A percentile compares a stretch with the other conserved stretches of the same genome.
Conservation (phyloP, 345 rosid species). For the Clausena lansium region DNA sequence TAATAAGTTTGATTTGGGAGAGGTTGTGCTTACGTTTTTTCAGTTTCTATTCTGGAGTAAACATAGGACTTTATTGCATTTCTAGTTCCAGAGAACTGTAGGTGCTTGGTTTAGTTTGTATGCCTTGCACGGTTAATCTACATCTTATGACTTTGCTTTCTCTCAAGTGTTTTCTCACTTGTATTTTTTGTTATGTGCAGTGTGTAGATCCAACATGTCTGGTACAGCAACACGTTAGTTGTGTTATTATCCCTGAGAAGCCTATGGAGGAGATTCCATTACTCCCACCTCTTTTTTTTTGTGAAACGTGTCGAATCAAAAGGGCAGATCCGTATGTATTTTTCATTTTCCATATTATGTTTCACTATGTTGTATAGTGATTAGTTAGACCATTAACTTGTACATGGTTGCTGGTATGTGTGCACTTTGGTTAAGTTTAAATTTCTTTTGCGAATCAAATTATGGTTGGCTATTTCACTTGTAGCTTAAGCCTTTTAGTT, state of each 20-base stretch:
- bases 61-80: neutral
- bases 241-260: constrained; percentile 34
- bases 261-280: constrained; percentile 21
- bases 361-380: neutral
- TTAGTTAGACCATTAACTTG: neutral
- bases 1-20: neutral
- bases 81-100: neutral
- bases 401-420: neutral
- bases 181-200: constrained; percentile 26
- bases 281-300: constrained; percentile 25
- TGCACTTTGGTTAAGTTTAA: neutral
- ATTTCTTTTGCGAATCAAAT: neutral
- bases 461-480: neutral
- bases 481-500: neutral
- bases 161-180: neutral
- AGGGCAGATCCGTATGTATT: constrained; percentile 47
- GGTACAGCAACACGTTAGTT: constrained; percentile 37
- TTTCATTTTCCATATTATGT: neutral
- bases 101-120: neutral
- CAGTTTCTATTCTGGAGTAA: neutral
- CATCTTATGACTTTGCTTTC: neutral
- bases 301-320: constrained; percentile 38
- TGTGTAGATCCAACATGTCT: constrained; percentile 35
- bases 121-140: neutral
- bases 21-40: neutral